phyloP scores from a whole-genome alignment of 768 basidiomycete genomes.

The Lactifluus pinguis region DNA sequence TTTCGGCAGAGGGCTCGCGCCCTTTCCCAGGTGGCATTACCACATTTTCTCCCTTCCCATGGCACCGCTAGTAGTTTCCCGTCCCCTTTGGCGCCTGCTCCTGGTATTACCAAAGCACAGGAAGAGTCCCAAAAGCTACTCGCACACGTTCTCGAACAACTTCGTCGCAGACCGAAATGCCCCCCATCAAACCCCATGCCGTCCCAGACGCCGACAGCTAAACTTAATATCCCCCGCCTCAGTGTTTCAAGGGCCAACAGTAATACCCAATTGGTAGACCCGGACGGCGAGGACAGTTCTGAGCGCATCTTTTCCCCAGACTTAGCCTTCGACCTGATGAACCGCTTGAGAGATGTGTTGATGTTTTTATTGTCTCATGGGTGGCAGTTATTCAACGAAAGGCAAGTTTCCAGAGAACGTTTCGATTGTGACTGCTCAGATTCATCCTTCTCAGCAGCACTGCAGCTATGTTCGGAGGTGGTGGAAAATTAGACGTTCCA shows the following conservation, averaged over 20 bases:
- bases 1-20: conserved; percentile 21
- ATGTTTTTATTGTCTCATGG: conserved; percentile 20
- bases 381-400: conserved; percentile 15
- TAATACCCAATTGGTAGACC: neutral
- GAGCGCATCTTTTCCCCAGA: conserved; percentile 51
- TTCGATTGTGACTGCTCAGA: neutral
- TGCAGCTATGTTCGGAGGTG: neutral
- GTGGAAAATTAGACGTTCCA: neutral
- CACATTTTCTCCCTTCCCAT: conserved; percentile 26
- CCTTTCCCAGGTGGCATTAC: conserved; percentile 21
- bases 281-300: conserved; percentile 40
- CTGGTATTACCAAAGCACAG: conserved; percentile 33
- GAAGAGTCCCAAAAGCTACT: conserved; percentile 65
- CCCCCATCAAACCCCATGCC: conserved; percentile 23
- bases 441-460: neutral
- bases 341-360: conserved; percentile 50
- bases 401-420: neutral
- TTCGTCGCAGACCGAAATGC: conserved; percentile 48
- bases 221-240: neutral
- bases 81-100: conserved; percentile 20
- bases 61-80: conserved; percentile 22
- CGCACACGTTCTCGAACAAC: conserved; percentile 51
- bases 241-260: conserved; percentile 6
- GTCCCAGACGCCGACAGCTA: neutral
- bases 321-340: conserved; percentile 52